phyloP scores from a whole-genome alignment of 2,329 filamentous ascomycete genomes.

The Trichoderma atroviride region DNA sequence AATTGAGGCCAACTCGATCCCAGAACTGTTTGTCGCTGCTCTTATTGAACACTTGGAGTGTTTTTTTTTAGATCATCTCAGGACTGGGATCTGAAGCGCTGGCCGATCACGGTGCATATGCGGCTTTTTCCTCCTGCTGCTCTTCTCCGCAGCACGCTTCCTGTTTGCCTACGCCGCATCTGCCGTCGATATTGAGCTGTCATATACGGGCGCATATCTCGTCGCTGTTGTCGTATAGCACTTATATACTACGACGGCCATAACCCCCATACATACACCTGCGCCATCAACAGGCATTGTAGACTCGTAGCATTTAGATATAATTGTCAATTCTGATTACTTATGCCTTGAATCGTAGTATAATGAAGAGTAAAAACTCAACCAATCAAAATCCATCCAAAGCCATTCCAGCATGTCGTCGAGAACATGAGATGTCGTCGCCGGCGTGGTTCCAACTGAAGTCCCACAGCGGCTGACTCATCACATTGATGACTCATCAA shows the following conservation, averaged over 20 bases:
- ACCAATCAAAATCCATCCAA: neutral
- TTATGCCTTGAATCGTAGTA: neutral
- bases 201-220: neutral
- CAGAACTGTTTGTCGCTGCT: neutral
- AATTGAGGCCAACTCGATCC: neutral
- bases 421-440: neutral
- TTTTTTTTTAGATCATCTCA: neutral
- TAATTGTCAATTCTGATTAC: neutral
- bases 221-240: neutral
- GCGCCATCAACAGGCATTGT: neutral
- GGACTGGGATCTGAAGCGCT: neutral
- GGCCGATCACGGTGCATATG: neutral
- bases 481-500: neutral
- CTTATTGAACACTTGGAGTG: neutral
- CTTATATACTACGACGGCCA: neutral
- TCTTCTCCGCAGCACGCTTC: neutral
- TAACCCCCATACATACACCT: no score
- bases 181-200: neutral
- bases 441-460: neutral
- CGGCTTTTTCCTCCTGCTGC: conserved; percentile 2
- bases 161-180: neutral
- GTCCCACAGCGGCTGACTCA: conserved; percentile 2
- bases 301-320: neutral
- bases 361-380: neutral
- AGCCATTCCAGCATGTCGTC: neutral